Conservation (phyloP, 768 basidiomycete genomes). For the Hirschioporus abietinus region DNA sequence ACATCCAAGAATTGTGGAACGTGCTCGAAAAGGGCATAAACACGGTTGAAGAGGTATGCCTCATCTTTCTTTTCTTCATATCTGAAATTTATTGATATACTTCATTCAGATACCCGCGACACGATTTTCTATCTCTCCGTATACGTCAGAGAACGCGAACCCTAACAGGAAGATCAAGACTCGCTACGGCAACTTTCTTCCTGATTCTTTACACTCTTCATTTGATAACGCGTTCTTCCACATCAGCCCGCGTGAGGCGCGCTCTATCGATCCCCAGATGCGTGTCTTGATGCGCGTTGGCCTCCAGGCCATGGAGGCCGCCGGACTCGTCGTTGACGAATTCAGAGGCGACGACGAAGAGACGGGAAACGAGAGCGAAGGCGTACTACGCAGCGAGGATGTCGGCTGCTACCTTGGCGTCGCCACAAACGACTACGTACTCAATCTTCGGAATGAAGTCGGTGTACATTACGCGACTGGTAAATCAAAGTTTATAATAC, state of each 20-base stretch:
- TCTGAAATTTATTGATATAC: constrained; percentile 8
- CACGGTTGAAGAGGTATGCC: constrained; percentile 50
- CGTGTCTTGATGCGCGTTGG: constrained; percentile 61
- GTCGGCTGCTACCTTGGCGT: constrained; percentile 61
- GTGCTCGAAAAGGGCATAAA: constrained; percentile 51
- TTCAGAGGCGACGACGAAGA: constrained; percentile 64
- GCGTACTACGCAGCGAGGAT: constrained; percentile 51
- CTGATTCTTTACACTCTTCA: constrained; percentile 34
- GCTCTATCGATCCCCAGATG: constrained; percentile 74
- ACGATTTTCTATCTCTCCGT: constrained; percentile 47
- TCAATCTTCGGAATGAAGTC: constrained; percentile 56
- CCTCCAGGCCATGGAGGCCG: constrained; percentile 62
- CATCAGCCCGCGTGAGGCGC: constrained; percentile 69
- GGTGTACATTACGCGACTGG: constrained; percentile 72
- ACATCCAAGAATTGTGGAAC: constrained; percentile 49
- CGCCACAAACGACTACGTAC: constrained; percentile 64
- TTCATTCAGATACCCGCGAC: constrained; percentile 49
- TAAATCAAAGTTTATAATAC: constrained; percentile 18
- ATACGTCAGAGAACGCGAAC: constrained; percentile 22
- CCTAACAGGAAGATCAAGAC: constrained; percentile 43
- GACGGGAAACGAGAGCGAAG: constrained; percentile 63
- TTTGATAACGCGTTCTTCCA: constrained; percentile 73
- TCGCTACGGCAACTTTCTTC: constrained; percentile 59
- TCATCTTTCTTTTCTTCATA: constrained; percentile 6
- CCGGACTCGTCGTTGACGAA: constrained; percentile 59